Evolutionary conservation across 768 basidiomycete genomes (phyloP), one percentile per base, ranked within the genome.

Genomic region (Termitomyces sp.): DNA sequence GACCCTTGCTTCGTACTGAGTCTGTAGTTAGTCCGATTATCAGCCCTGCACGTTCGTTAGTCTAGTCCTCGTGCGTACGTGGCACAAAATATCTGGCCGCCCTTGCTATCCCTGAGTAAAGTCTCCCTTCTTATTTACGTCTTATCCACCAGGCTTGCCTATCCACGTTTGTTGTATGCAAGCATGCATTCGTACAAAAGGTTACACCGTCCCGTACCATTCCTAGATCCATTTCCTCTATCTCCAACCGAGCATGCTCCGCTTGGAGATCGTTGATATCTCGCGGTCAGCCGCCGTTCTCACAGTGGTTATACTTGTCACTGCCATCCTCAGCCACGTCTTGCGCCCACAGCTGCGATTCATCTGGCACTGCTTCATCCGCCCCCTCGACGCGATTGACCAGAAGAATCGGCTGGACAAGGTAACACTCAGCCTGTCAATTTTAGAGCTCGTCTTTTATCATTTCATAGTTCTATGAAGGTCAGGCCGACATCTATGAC

Each of bases 401-500:
- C 78, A 79, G 60, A 71, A 72, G 45, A 67, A 70, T 24, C 73
- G 75, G 50, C 67, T 79, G 7, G 75, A 78, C 46, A 71, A 78
- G 69, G 78, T 77, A 22, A 21, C 34, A 51, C 24, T 45, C 4
- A 55, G 15, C 21, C 30, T 37, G 14, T 15, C 37, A 21, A 14
- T 54, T 12, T 50, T 47, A 5, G 22, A 26, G 24, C 35, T 37
- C 5, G 10, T 10, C 17, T 37, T 24, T 12, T 1, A 24, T 37
- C 26, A 26, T 15, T 11, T 45, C 56, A 10, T 45, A 82, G 72
- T 88, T 89, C 66, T 88, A 88, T 64, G 65, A 73, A 45, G 82
- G 83, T 7, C 87, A 89, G 64, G 87, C 87, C 2, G 77, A 80
- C 45, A 79, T 89, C 24, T 90, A 91, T 64, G 88, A 90, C 71